These are phyloP conservation scores for Davidsoniella neocaledoniae DNA, from an alignment of 2,329 filamentous ascomycete species.

Conservation along the genomic window DNA sequence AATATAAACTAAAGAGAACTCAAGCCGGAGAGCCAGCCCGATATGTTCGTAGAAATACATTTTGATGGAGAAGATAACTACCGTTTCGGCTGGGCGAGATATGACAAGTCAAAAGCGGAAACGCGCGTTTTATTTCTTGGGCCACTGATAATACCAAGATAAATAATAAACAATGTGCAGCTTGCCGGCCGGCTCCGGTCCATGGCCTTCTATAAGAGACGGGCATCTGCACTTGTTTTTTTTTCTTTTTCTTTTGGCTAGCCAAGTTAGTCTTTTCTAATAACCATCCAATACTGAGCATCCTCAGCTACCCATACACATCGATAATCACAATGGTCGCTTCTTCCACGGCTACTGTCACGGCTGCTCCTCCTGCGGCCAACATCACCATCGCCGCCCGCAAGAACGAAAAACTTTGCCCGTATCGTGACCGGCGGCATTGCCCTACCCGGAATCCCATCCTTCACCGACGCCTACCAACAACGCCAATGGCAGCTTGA, in stretches of 20 bases:
- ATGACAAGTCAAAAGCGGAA: no score
- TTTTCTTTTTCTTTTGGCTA: neutral
- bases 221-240: neutral
- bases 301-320: neutral
- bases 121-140: no score
- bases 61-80: no score
- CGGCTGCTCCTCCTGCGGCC: neutral
- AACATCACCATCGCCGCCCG: neutral
- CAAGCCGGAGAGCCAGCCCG: no score
- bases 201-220: neutral
- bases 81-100: no score
- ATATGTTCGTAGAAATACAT: no score
- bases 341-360: neutral
- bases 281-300: neutral
- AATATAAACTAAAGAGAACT: no score
- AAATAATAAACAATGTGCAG: no score
- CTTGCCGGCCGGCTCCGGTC: no score
- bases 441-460: slow-evolving; percentile 6
- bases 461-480: slow-evolving; percentile 13
- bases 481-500: slow-evolving; percentile 22
- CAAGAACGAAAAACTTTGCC: slow-evolving; percentile 8
- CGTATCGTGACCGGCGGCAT: slow-evolving; percentile 9
- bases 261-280: neutral
- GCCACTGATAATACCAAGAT: no score
- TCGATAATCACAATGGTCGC: neutral